Evolutionary conservation across 768 basidiomycete genomes (phyloP).

Genomic region (Russula brevipes): DNA sequence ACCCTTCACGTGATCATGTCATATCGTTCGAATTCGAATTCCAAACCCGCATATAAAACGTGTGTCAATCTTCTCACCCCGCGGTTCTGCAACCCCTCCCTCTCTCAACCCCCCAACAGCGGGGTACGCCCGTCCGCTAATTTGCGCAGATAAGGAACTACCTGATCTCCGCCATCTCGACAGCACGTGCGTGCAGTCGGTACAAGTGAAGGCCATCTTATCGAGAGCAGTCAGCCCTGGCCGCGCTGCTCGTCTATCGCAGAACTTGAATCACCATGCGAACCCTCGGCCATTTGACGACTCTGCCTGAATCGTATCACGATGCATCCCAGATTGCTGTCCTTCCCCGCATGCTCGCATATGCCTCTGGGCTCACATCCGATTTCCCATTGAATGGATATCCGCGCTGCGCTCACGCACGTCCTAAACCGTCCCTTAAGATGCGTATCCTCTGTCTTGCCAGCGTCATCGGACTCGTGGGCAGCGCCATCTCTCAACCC

Average conservation of each 20-base stretch:
- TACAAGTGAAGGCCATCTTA: not conserved
- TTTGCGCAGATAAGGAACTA: too few relatives aligned
- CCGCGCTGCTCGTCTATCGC: too few relatives aligned
- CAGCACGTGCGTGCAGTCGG: not conserved
- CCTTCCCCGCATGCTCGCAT: slow-evolving; percentile 6
- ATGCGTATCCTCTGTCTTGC: slow-evolving; percentile 34
- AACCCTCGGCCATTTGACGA: not conserved
- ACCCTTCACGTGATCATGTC: too few relatives aligned
- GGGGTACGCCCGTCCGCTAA: too few relatives aligned
- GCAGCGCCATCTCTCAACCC: slow-evolving; percentile 23
- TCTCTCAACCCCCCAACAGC: too few relatives aligned
- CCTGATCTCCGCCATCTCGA: too few relatives aligned
- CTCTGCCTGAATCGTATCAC: not conserved
- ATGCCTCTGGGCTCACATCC: slow-evolving; percentile 3
- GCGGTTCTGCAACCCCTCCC: too few relatives aligned
- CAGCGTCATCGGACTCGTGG: slow-evolving; percentile 31
- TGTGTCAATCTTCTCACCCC: too few relatives aligned
- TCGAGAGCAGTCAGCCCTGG: too few relatives aligned
- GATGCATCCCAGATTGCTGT: not conserved
- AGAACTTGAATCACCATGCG: not conserved
- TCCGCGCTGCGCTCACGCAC: not conserved
- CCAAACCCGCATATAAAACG: too few relatives aligned
- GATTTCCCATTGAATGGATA: not conserved
- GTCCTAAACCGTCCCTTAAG: slow-evolving; percentile 13
- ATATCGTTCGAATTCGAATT: too few relatives aligned